Percentiles rank a stretch among this genome's conserved stretches.
Conservation (phyloP, 352 stramenopile genomes). For the Peronospora destructor region DNA sequence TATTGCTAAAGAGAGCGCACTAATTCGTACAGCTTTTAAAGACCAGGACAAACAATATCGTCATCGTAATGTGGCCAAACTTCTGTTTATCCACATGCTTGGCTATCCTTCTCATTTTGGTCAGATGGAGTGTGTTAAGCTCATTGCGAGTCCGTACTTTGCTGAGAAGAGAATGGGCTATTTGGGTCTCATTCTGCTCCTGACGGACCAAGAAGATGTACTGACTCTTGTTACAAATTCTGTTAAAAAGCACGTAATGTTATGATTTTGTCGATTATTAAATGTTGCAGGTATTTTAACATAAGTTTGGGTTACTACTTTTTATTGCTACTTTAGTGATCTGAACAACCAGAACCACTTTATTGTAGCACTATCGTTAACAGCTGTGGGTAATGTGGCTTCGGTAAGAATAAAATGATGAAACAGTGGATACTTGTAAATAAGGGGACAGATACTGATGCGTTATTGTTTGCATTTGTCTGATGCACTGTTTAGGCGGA, state of each 20-base stretch:
- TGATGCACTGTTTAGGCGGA: conserved; percentile 63
- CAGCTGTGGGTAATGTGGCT: conserved; percentile 96
- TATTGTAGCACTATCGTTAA: conserved; percentile 94
- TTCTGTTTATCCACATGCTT: conserved; percentile 99
- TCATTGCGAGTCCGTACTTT: conserved; percentile 98
- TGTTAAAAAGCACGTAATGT: conserved; percentile 89
- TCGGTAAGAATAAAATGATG: conserved; percentile 47
- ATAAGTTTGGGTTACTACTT: neutral
- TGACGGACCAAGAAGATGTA: conserved; percentile 98
- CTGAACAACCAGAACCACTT: conserved; percentile 93
- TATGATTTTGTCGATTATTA: no score
- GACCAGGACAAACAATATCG: conserved; percentile 95
- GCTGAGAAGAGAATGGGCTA: conserved; percentile 99
- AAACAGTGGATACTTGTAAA: no score
- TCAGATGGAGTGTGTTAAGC: conserved; percentile 99
- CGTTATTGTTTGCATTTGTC: neutral
- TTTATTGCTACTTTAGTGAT: conserved; percentile 48
- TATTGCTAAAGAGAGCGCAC: conserved; percentile 97
- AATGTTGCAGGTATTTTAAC: no score
- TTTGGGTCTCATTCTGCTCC: conserved; percentile 94
- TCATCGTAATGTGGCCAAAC: conserved; percentile 98
- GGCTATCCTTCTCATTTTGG: conserved; percentile 99
- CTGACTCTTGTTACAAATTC: conserved; percentile 99
- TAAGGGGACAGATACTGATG: no score
- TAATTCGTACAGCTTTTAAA: conserved; percentile 99